Percentiles rank a stretch among this genome's conserved stretches.
phyloP scores from a whole-genome alignment of 1,139 yeast genomes.

The Kazachstania sp. region DNA sequence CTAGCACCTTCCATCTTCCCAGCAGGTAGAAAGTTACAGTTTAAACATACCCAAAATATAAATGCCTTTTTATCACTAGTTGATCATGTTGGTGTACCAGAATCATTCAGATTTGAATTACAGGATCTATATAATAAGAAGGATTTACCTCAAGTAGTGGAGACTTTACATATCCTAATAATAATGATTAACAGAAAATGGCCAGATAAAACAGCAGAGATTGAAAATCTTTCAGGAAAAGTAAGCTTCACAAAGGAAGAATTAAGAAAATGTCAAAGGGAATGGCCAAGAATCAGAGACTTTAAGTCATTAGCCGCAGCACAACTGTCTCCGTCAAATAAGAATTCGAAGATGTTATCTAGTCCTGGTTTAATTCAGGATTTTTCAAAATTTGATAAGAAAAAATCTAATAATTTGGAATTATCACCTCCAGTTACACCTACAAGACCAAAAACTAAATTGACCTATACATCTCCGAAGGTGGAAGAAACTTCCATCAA shows the following conservation, averaged over 20 bases:
- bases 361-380: slow-evolving; percentile 19
- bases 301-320: slow-evolving; percentile 36
- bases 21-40: slow-evolving; percentile 54
- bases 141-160: slow-evolving; percentile 88
- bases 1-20: slow-evolving; percentile 49
- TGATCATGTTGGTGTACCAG: slow-evolving; percentile 70
- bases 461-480: no score
- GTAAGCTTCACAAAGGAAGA: slow-evolving; percentile 60
- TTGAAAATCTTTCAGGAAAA: slow-evolving; percentile 57
- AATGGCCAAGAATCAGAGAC: slow-evolving; percentile 49
- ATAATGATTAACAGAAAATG: slow-evolving; percentile 47
- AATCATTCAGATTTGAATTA: slow-evolving; percentile 76
- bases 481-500: no score
- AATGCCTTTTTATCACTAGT: slow-evolving; percentile 72
- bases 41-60: slow-evolving; percentile 88
- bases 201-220: slow-evolving; percentile 43
- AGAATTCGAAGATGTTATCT: not conserved
- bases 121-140: slow-evolving; percentile 91
- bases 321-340: slow-evolving; percentile 10
- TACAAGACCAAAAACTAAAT: not conserved
- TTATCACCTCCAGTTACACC: slow-evolving; percentile 4
- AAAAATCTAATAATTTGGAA: not conserved
- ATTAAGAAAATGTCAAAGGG: slow-evolving; percentile 54
- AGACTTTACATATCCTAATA: slow-evolving; percentile 84
- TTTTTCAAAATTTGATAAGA: slow-evolving; percentile 11